Conservation (phyloP, 495 filamentous ascomycete genomes). For the Aspergillus wentii region DNA sequence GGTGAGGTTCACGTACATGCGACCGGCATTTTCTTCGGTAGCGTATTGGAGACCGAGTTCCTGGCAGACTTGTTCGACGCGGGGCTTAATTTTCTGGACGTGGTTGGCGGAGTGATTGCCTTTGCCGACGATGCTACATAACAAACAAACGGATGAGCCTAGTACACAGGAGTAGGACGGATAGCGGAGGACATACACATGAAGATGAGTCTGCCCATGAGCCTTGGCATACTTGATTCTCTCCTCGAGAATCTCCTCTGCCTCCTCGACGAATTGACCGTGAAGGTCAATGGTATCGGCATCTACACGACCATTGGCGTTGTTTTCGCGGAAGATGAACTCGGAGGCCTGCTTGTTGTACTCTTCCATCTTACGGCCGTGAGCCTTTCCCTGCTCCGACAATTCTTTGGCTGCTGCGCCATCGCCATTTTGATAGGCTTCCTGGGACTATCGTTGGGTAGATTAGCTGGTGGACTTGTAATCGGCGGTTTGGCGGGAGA, state of each 20-base stretch:
- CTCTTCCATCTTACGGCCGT: slow-evolving; percentile 70
- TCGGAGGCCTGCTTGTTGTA: slow-evolving; percentile 89
- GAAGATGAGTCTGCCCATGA: slow-evolving; percentile 69
- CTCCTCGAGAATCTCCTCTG: slow-evolving; percentile 80
- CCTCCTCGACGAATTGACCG: slow-evolving; percentile 89
- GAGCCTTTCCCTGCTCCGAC: slow-evolving; percentile 77
- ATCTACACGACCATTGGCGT: slow-evolving; percentile 61
- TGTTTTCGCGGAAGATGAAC: slow-evolving; percentile 93
- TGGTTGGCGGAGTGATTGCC: slow-evolving; percentile 79
- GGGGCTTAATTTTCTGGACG: slow-evolving; percentile 86
- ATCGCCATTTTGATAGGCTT: slow-evolving; percentile 78
- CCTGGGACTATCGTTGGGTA: slow-evolving; percentile 55
- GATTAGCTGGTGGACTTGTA: too few relatives aligned
- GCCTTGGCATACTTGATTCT: slow-evolving; percentile 69
- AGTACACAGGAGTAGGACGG: background rate
- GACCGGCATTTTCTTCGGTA: slow-evolving; percentile 82
- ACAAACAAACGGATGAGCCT: too few relatives aligned
- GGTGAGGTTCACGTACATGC: slow-evolving; percentile 69
- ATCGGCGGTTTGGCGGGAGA: background rate
- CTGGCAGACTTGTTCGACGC: slow-evolving; percentile 78
- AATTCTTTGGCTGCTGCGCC: slow-evolving; percentile 72
- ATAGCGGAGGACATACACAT: slow-evolving; percentile 48
- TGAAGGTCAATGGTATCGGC: slow-evolving; percentile 91
- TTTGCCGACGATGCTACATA: slow-evolving; percentile 76
- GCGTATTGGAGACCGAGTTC: slow-evolving; percentile 76